phyloP scores from a whole-genome alignment of 345 rosid genomes.

The Brassica incana region DNA sequence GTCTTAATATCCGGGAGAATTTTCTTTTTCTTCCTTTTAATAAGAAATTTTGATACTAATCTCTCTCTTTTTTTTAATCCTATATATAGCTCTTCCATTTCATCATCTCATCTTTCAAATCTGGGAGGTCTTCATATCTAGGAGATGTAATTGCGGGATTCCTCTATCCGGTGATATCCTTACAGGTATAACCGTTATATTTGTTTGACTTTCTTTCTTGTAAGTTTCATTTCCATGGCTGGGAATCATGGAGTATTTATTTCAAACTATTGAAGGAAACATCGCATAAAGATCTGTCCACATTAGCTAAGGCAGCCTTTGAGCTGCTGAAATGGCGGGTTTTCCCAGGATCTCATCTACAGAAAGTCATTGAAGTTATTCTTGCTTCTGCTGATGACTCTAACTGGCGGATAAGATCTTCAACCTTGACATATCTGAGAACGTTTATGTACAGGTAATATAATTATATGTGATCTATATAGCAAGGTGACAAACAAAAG shows the following conservation, averaged over 20 bases:
- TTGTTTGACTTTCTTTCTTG: not conserved
- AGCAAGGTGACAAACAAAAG: constrained; percentile 23
- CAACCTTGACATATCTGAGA: constrained; percentile 83
- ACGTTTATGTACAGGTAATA: constrained; percentile 94
- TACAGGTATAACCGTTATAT: constrained; percentile 63
- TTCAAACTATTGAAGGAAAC: constrained; percentile 68
- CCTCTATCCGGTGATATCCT: constrained; percentile 81
- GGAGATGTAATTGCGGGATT: constrained; percentile 75
- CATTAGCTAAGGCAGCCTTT: constrained; percentile 93
- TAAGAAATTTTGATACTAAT: constrained; percentile 16
- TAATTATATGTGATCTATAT: constrained; percentile 1
- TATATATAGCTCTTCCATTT: constrained; percentile 77
- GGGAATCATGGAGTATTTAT: constrained; percentile 25
- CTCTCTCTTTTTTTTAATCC: not conserved
- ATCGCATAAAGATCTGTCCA: constrained; percentile 90
- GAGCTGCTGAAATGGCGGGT: constrained; percentile 92
- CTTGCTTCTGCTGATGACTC: constrained; percentile 74
- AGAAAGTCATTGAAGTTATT: constrained; percentile 67
- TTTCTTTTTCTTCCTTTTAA: not conserved
- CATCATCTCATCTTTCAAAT: constrained; percentile 77
- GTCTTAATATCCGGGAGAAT: not conserved
- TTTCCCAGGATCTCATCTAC: constrained; percentile 75
- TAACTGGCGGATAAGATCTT: constrained; percentile 97
- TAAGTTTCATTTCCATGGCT: constrained; percentile 6
- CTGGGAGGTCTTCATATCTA: constrained; percentile 91